phyloP scores from a whole-genome alignment of 2,329 filamentous ascomycete species.

The Ustilaginoidea virens region DNA sequence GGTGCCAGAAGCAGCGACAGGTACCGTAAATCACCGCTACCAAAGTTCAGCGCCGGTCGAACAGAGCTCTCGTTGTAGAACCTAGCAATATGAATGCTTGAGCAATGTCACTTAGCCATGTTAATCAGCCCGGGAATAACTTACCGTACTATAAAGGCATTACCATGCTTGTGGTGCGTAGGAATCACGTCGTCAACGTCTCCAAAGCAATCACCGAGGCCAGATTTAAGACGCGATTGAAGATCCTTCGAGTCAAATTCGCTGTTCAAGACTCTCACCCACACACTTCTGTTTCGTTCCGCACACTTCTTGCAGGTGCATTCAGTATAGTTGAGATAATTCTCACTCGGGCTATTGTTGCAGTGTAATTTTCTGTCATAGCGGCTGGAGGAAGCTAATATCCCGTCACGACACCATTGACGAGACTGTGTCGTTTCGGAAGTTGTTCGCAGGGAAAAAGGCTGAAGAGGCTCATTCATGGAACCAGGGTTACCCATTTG shows the following conservation, averaged over 20 bases:
- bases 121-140: slow-evolving; percentile 1
- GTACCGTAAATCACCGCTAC: slow-evolving; percentile 9
- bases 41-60: slow-evolving; percentile 11
- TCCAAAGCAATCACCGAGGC: slow-evolving; percentile 14
- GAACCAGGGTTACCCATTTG: no score
- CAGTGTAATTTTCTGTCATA: slow-evolving; percentile 2
- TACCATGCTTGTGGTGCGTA: slow-evolving; percentile 1
- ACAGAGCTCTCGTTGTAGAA: slow-evolving; percentile 14
- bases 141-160: slow-evolving; percentile 16
- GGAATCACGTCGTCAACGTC: slow-evolving; percentile 14
- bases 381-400: not conserved
- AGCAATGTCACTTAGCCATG: not conserved
- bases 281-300: slow-evolving; percentile 16
- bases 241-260: slow-evolving; percentile 8
- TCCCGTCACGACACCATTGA: slow-evolving; percentile 1
- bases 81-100: slow-evolving; percentile 6
- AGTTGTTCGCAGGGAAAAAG: no score
- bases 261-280: slow-evolving; percentile 10
- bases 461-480: no score
- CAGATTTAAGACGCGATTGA: slow-evolving; percentile 14
- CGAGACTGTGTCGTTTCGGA: no score
- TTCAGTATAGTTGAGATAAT: slow-evolving; percentile 10
- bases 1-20: slow-evolving; percentile 13
- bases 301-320: slow-evolving; percentile 16
- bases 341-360: slow-evolving; percentile 7